phyloP scores from a whole-genome alignment of 192 early-diverging fungal species.

The Globomyces pollinis-pini region DNA sequence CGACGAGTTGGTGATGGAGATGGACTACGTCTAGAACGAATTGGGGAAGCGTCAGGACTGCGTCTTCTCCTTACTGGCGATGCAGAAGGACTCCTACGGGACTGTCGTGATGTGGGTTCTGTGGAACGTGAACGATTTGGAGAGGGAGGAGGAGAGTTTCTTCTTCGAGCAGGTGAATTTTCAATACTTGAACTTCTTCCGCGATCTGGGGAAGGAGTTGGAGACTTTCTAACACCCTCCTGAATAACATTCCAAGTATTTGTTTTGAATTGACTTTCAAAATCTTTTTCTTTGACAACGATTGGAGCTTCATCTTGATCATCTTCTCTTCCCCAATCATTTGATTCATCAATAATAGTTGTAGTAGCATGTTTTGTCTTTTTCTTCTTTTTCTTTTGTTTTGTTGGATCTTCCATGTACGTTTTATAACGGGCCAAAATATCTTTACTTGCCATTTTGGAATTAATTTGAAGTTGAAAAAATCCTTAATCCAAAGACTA shows the following conservation, averaged over 20 bases:
- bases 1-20: conserved; percentile 18
- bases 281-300: conserved; percentile 13
- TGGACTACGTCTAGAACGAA: neutral
- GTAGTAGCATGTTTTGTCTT: conserved; percentile 2
- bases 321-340: neutral
- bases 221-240: conserved; percentile 18
- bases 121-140: neutral
- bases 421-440: neutral
- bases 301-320: conserved; percentile 29
- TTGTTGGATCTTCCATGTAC: neutral
- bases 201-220: neutral
- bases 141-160: conserved; percentile 1
- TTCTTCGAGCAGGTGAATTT: neutral
- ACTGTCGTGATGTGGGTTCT: neutral
- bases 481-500: too few species aligned
- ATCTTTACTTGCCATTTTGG: too few species aligned
- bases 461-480: too few species aligned
- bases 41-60: neutral
- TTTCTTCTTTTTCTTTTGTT: conserved; percentile 17
- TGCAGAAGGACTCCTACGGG: conserved; percentile 10
- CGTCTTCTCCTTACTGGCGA: conserved; percentile 8
- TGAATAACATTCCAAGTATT: conserved; percentile 25
- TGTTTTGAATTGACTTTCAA: conserved; percentile 14
- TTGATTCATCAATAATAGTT: conserved; percentile 19
- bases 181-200: neutral